Evolutionary conservation across 495 filamentous ascomycete species (phyloP).

Genomic region (Sabuloglossum arenarium): DNA sequence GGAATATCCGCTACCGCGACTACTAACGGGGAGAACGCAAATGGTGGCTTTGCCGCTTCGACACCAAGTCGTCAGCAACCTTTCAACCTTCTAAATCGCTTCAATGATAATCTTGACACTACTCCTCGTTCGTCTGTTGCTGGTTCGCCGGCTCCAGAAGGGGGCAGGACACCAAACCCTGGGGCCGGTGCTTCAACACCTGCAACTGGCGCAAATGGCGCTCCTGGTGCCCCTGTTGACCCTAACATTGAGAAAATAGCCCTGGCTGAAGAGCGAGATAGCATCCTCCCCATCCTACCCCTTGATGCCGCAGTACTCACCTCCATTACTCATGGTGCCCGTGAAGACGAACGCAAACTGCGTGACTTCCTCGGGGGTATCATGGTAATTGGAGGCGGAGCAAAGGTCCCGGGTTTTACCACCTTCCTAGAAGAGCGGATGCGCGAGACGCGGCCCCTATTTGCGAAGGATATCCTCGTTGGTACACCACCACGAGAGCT

Average conservation of each 20-base stretch:
- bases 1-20: slow-evolving; percentile 12
- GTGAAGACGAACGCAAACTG: slow-evolving; percentile 77
- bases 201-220: slow-evolving; percentile 14
- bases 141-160: slow-evolving; percentile 68
- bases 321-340: slow-evolving; percentile 66
- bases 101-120: slow-evolving; percentile 31
- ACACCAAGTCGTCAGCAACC: slow-evolving; percentile 18
- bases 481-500: slow-evolving; percentile 75
- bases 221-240: slow-evolving; percentile 12
- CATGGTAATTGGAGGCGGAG: slow-evolving; percentile 87
- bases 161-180: slow-evolving; percentile 16
- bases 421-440: slow-evolving; percentile 64
- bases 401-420: slow-evolving; percentile 55
- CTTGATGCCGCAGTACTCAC: slow-evolving; percentile 80
- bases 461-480: slow-evolving; percentile 68
- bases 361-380: slow-evolving; percentile 82
- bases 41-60: slow-evolving; percentile 11
- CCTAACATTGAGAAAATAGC: slow-evolving; percentile 16
- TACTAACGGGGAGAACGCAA: slow-evolving; percentile 3
- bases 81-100: slow-evolving; percentile 23
- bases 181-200: slow-evolving; percentile 45
- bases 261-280: slow-evolving; percentile 47
- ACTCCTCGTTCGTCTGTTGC: slow-evolving; percentile 72
- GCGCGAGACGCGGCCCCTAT: slow-evolving; percentile 42
- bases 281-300: slow-evolving; percentile 57